These are phyloP conservation scores for Boletus reticulatus DNA, from an alignment of 768 basidiomycete genomes.

Conservation along the genomic window DNA sequence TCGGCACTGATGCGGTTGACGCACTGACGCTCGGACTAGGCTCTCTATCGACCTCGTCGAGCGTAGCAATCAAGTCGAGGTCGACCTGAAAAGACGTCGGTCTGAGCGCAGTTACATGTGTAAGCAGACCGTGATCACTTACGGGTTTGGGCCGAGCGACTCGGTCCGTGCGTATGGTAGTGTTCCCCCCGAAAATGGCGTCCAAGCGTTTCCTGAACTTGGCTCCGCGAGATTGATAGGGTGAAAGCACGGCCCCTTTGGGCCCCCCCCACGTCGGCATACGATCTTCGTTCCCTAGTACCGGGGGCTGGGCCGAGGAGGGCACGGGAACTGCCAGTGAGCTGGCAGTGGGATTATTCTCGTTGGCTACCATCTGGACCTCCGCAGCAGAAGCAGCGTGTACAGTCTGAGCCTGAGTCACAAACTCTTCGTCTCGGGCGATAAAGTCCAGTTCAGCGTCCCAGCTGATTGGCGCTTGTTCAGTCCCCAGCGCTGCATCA, in stretches of 20 bases:
- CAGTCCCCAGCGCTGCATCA: conserved; percentile 26
- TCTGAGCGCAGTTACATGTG: background rate
- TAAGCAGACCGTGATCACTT: background rate
- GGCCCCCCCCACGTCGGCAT: background rate
- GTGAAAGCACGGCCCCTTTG: background rate
- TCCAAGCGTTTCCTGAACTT: conserved; percentile 20
- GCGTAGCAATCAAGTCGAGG: conserved; percentile 2
- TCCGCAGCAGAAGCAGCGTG: background rate
- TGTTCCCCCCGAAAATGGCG: conserved; percentile 18
- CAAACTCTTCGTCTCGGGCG: background rate
- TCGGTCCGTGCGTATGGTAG: conserved; percentile 23
- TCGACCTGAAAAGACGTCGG: conserved; percentile 7
- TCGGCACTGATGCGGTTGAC: background rate
- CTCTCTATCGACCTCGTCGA: conserved; percentile 8
- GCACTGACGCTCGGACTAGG: background rate
- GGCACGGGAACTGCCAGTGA: background rate
- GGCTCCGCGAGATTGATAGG: conserved; percentile 18
- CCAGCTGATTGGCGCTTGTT: conserved; percentile 21
- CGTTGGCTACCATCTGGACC: background rate
- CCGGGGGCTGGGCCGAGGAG: background rate
- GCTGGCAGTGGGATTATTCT: background rate
- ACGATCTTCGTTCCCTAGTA: background rate
- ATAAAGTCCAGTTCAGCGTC: conserved; percentile 9
- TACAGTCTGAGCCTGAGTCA: background rate
- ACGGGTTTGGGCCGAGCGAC: conserved; percentile 21